Evolutionary conservation across 2,329 filamentous ascomycete genomes (phyloP), one percentile per base, ranked within the genome.

Genomic region (Colletotrichum australisinense): DNA sequence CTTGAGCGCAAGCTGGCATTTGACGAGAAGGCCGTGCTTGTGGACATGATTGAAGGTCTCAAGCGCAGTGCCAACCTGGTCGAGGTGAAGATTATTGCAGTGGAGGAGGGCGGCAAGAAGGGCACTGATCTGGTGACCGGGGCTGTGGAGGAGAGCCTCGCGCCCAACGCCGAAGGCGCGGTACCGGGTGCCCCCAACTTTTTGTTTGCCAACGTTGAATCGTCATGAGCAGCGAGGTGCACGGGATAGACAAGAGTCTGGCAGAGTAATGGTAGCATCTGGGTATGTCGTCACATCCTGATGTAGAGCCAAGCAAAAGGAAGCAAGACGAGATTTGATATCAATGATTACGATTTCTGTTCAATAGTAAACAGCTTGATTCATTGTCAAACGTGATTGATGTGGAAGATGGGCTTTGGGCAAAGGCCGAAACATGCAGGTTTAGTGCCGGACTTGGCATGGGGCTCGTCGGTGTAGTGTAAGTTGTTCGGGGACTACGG

Each of bases 1-100:
- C 92, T 98, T 79, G 92, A 96, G 80, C 90, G 95, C 76, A 94
- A 96, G 84, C 87, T 99, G 74, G 88, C 91, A 1, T 99, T 98
- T 82, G 93, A 98, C 78, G 97, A 99, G 87, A 87, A 92, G 60
- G 88, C 89, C 73, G 93, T 93, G 42, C 87, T 98, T 69, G 82
- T 86, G 67, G 91, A 95, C 78, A 98, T 98, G 93, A 87, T 95
- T 3, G 88, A 92, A 1, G 93, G 92, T 24, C 85, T 99, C 79
- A 94, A 93, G 88, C 92, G 93, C 82, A 93, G 92, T 22, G 91
- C 86, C 24, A 92, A 92, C 35, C 92, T 93, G 77, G 90, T 89
- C 76, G 89, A 88, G 46, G 89, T 97, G 24, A 93, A 94, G 76
- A 87, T 98, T 75, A 84, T 97, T 57, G 84, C 87, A 9, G 92